Base-by-base conservation (phyloP, 2,329 filamentous ascomycete species). In the Aphanocladium album region DNA sequence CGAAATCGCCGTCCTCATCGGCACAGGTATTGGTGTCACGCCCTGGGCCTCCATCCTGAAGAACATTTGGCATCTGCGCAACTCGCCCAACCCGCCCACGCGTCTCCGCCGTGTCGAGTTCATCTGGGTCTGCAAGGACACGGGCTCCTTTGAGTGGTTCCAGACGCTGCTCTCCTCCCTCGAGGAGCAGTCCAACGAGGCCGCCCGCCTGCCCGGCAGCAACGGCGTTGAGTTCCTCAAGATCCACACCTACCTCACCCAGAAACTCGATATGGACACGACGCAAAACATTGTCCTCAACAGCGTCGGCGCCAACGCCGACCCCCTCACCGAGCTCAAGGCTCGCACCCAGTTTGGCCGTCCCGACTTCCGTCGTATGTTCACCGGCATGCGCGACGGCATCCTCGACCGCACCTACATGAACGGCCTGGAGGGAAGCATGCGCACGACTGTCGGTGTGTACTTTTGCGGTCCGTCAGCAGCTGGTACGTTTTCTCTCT, bases 81-180 rank as follows among this genome's bases (percentile, higher is more conserved):
- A 95, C 65, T 86, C 88, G 17, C 93, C 93, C 8, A 95, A 97
- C 78, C 91, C 93, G 25, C 93, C 93, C 1, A 87, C 85, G 54
- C 90, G 93, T 71, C 87, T 99, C 51, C 90, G 92, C 62, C 89
- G 95, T 73, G 93, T 99, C 35, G 95, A 99, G 74, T 99, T 99
- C 76, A 96, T 99, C 79, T 99, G 95, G 95, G 89, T 98, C 56
- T 97, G 93, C 83, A 95, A 90, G 74, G 93, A 97, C 71, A 96
- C 93, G 0, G 89, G 85, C 37, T 96, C 93, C 0, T 99, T 99
- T 70, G 95, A 98, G 77, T 99, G 95, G 95, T 98, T 99, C 81
- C 95, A 99, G 73, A 92, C 90, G 1, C 86, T 99, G 1, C 84
- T 99, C 17, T 90, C 90, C 0, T 96, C 91, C 0, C 88, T 99